Evolutionary conservation across 2,329 filamentous ascomycete species (phyloP), one percentile per base, ranked within the genome.

Genomic region (Lecanicillium sp.): DNA sequence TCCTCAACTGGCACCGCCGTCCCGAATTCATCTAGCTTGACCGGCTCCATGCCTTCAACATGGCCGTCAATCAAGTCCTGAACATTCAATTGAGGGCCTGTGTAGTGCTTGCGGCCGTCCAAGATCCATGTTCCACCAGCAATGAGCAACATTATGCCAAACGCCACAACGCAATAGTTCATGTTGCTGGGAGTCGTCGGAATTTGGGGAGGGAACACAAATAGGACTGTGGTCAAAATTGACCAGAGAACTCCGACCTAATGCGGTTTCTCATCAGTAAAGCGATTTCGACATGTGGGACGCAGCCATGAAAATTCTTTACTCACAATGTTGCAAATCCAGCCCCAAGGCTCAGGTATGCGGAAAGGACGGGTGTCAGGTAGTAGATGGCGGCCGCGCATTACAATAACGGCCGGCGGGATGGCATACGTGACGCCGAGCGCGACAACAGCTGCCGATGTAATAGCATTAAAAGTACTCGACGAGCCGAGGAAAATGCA

Each of bases 391-490:
- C 29, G 29, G 14, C 29, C 29, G 11, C 29, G 29, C 6, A 30
- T 5, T 7, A 30, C 29, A 30, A 87, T 84, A 47, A 88, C 76
- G 1, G 72, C 66, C 33, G 85, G 74, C 0, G 84, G 84, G 27
- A 88, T 83, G 4, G 74, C 83, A 48, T 88, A 88, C 4, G 79
- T 80, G 5, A 88, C 62, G 6, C 80, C 77, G 0, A 88, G 68
- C 2, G 82, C 74, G 5, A 87, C 81, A 0, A 88, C 83, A 0
- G 80, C 81, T 0, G 80, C 75, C 0, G 79, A 76, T 1, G 82
- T 70, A 47, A 85, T 83, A 9, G 81, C 81, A 29, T 82, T 84
- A 59, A 86, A 85, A 0, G 82, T 80, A 43, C 71, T 59, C 15
- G 11, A 9, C 2, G 78, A 83, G 1, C 80, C 81, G 3, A 87